Evolutionary conservation across 1,284 basidiomycete genomes (phyloP).

Genomic region (Leccinum laetum): DNA sequence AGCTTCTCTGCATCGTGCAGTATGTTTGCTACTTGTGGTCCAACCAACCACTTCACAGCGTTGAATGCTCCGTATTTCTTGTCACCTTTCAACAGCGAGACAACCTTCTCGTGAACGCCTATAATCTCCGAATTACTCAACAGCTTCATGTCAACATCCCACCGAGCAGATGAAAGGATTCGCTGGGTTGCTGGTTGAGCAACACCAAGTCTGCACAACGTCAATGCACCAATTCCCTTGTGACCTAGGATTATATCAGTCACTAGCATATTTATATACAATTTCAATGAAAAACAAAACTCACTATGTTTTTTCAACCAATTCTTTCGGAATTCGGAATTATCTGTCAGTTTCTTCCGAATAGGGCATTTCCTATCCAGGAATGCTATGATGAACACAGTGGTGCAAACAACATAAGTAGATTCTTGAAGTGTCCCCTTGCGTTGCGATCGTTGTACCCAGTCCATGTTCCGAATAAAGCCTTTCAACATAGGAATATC

Average conservation of each 20-base stretch:
- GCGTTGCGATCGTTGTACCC: not conserved
- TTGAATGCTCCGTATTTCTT: not conserved
- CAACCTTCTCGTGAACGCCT: not conserved
- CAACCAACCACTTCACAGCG: not conserved
- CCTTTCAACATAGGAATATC: not conserved
- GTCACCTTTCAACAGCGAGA: not conserved
- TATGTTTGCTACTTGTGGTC: not conserved
- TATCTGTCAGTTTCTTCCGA: not conserved
- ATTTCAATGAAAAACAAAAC: not conserved
- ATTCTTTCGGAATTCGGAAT: not conserved
- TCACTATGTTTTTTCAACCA: not conserved
- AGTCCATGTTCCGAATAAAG: not conserved
- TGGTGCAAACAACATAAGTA: not conserved
- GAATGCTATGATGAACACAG: not conserved
- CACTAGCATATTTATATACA: too few relatives aligned
- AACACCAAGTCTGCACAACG: not conserved
- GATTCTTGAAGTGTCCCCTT: not conserved
- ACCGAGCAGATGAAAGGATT: not conserved
- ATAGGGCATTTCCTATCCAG: not conserved
- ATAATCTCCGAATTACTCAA: not conserved
- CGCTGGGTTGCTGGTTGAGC: not conserved
- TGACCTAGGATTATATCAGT: not conserved
- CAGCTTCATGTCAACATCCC: not conserved
- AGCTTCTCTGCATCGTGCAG: not conserved
- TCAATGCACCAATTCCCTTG: not conserved